Conservation (phyloP, 2,329 filamentous ascomycete genomes). For the Pleomassaria siparia region DNA sequence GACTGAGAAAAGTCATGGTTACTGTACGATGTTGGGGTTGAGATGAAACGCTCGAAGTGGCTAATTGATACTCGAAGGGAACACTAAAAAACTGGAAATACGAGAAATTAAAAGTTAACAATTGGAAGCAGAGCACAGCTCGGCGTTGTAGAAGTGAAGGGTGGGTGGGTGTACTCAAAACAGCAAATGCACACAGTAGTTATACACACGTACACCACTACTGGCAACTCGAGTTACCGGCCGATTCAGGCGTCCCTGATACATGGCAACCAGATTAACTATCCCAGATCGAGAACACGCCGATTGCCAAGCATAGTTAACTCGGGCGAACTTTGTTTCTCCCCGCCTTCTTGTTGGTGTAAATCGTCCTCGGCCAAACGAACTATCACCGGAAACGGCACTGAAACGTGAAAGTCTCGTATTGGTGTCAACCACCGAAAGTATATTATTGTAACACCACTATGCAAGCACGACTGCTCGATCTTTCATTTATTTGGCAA, state of each 20-base stretch:
- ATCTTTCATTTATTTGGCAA: no score
- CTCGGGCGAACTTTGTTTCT: not conserved
- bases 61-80: not conserved
- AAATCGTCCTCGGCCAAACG: not conserved
- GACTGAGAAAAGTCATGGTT: not conserved
- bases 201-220: not conserved
- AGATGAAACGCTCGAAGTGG: no score
- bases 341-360: not conserved
- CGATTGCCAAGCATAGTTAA: not conserved
- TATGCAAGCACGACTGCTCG: no score
- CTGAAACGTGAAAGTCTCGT: not conserved
- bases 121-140: not conserved
- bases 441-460: no score
- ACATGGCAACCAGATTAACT: not conserved
- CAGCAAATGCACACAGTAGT: not conserved
- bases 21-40: not conserved
- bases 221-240: not conserved
- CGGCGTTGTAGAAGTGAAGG: not conserved
- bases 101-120: not conserved
- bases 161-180: not conserved
- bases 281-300: not conserved
- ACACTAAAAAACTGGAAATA: not conserved
- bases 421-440: not conserved
- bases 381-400: not conserved
- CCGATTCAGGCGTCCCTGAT: not conserved